Evolutionary conservation across 1,284 basidiomycete genomes (phyloP).

Genomic region (Cryptococcus floricola): DNA sequence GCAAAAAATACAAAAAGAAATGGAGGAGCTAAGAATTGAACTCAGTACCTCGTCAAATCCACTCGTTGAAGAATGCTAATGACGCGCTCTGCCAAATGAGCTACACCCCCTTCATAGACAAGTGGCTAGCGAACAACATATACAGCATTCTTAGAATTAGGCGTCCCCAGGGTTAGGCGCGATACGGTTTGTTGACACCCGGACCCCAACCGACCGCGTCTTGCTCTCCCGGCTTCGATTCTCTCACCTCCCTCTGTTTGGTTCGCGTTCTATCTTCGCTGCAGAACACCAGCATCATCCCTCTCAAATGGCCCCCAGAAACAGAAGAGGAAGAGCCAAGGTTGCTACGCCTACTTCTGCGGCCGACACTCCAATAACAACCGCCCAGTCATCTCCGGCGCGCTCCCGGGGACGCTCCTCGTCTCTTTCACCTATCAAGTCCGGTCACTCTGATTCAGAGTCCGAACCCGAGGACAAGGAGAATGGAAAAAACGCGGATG

Average conservation of each 20-base stretch:
- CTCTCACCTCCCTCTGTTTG: too few species aligned
- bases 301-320: too few species aligned
- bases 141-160: too few species aligned
- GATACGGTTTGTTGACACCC: too few species aligned
- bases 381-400: neutral
- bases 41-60: neutral
- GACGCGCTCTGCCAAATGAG: slow-evolving; percentile 1
- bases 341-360: neutral
- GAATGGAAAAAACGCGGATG: neutral
- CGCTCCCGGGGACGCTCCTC: slow-evolving; percentile 3
- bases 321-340: too few species aligned
- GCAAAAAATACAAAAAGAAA: neutral
- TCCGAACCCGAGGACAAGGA: slow-evolving; percentile 2
- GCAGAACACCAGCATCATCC: too few species aligned
- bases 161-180: too few species aligned
- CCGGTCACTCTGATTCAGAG: neutral
- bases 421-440: slow-evolving; percentile 12
- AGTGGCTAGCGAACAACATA: too few species aligned
- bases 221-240: too few species aligned
- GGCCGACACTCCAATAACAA: neutral
- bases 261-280: too few species aligned
- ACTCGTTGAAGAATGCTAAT: neutral
- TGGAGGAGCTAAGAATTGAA: slow-evolving; percentile 1
- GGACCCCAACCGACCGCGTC: too few species aligned
- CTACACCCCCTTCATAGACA: neutral